Evolutionary conservation across 108 stramenopile genomes (phyloP).

Genomic region (Mayamaea pseudoterrestris): DNA sequence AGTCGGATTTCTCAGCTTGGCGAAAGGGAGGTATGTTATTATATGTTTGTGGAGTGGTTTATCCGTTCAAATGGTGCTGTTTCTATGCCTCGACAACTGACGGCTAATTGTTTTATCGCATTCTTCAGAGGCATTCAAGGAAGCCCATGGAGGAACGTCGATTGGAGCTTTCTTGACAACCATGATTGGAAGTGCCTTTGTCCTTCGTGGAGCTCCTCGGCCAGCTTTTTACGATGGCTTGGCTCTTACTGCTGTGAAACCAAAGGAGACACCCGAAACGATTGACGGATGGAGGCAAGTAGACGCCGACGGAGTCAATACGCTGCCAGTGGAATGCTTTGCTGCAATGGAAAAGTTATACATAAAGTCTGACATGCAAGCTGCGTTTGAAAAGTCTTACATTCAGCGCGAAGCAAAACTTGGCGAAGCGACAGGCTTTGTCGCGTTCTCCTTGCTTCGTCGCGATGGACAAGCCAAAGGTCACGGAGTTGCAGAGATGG

Average conservation of each 20-base stretch:
- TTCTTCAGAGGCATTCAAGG: constrained; percentile 90
- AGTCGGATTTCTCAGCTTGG: constrained; percentile 77
- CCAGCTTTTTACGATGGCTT: constrained; percentile 81
- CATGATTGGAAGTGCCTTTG: constrained; percentile 62
- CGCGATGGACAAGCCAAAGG: constrained; percentile 75
- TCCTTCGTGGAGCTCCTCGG: constrained; percentile 55
- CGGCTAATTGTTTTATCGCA: too few species aligned
- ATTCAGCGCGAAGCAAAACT: constrained; percentile 43
- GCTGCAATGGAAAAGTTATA: constrained; percentile 80
- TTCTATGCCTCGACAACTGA: too few species aligned
- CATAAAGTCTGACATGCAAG: constrained; percentile 44
- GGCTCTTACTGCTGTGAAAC: constrained; percentile 31
- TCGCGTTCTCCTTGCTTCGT: constrained; percentile 56
- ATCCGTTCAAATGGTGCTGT: too few species aligned
- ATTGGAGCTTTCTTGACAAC: constrained; percentile 66
- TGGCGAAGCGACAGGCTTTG: constrained; percentile 70
- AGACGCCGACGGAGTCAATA: constrained; percentile 51
- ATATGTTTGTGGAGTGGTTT: too few species aligned
- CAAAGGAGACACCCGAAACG: constrained; percentile 37
- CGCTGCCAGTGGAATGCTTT: constrained; percentile 63
- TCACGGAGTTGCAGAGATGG: constrained; percentile 56
- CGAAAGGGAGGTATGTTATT: too few species aligned
- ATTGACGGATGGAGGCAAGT: constrained; percentile 80
- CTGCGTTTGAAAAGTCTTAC: constrained; percentile 71
- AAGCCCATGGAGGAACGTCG: constrained; percentile 85